Base-by-base conservation (phyloP, 2,329 filamentous ascomycete genomes). In the Rachicladosporium sp. region DNA sequence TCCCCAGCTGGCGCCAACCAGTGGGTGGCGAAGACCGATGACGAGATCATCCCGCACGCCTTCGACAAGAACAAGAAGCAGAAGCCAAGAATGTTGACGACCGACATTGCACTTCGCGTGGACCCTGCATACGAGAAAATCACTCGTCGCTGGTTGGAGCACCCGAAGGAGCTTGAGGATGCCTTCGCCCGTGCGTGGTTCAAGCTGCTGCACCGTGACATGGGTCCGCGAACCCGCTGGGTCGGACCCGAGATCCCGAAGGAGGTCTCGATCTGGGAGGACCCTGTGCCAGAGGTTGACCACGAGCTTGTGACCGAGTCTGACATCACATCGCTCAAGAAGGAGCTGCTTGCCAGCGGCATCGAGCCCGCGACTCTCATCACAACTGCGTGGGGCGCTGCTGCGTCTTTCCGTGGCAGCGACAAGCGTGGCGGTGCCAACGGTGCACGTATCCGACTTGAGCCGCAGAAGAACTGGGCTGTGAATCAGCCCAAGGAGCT, bases 391-490 rank as follows among this genome's bases (percentile, higher is more conserved):
- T 85, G 78, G 75, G 76, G 76, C 1, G 75, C 80, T 0, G 79
- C 80, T 15, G 79, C 80, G 2, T 79, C 78, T 27, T 85, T 80
- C 76, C 80, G 80, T 45, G 73, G 76, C 50, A 73, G 76, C 50
- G 82, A 88, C 68, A 87, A 87, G 75, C 82, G 82, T 48, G 82
- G 82, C 50, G 82, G 82, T 55, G 82, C 82, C 63, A 88, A 88
- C 53, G 82, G 82, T 51, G 82, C 75, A 10, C 82, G 82, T 51
- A 83, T 88, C 53, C 78, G 80, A 27, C 78, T 88, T 8, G 67
- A 71, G 45, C 82, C 82, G 15, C 78, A 82, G 65, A 76, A 76
- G 51, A 66, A 74, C 59, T 88, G 82, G 82, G 63, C 74, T 54
- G 71, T 44, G 56, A 88, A 88, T 73, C 82, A 84, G 67, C 80